These are phyloP conservation scores for Phyllostachys edulis DNA, from an alignment of 176 grass and related monocot genomes.

Conservation along the genomic window DNA sequence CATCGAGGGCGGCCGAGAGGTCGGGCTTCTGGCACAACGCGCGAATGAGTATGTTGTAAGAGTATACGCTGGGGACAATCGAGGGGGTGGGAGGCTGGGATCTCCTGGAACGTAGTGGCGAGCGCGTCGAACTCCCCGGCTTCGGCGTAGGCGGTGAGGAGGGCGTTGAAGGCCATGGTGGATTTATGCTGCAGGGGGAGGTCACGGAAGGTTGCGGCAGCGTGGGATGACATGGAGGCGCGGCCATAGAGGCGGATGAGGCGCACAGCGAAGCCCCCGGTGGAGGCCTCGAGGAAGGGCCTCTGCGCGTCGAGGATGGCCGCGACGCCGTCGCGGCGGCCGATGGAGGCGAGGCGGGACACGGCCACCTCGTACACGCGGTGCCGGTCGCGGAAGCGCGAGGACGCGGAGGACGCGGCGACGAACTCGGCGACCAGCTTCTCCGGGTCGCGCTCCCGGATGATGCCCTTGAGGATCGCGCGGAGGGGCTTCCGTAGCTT, in stretches of 20 bases:
- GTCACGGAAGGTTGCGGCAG: conserved; percentile 33
- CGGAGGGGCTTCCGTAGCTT: not conserved
- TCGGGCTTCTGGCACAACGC: conserved; percentile 41
- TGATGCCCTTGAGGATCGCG: not conserved
- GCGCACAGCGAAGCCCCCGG: conserved; percentile 42
- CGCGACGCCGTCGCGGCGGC: conserved; percentile 41
- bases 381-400: conserved; percentile 44
- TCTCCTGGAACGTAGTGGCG: conserved; percentile 33
- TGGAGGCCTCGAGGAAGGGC: conserved; percentile 43
- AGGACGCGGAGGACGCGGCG: conserved; percentile 10
- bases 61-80: conserved; percentile 31
- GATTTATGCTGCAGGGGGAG: conserved; percentile 39
- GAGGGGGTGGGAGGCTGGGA: conserved; percentile 42
- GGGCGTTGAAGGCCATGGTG: conserved; percentile 40
- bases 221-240: conserved; percentile 54
- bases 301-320: conserved; percentile 58
- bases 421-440: conserved; percentile 61
- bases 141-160: conserved; percentile 29
- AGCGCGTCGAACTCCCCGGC: conserved; percentile 26
- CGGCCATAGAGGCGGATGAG: conserved; percentile 58
- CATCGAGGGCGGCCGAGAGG: conserved; percentile 45
- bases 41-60: conserved; percentile 64
- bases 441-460: conserved; percentile 41
- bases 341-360: conserved; percentile 37
- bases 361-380: conserved; percentile 46